Percentiles rank a stretch among this genome's conserved stretches.
These are phyloP conservation scores for Apiotrichum gamsii DNA, from an alignment of 1,284 basidiomycete species.

Conservation along the genomic window DNA sequence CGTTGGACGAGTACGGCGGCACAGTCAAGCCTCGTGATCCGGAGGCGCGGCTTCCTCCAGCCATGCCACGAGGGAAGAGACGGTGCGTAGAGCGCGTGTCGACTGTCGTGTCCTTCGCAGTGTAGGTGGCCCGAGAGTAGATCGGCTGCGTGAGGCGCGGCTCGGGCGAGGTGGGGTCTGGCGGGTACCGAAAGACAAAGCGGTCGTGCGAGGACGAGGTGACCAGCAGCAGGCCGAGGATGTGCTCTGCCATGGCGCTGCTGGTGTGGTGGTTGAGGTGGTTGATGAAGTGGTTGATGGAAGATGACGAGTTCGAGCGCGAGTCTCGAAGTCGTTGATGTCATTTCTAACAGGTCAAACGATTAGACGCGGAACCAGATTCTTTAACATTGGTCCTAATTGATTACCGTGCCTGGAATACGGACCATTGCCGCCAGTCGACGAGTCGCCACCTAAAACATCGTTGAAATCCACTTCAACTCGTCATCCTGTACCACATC, in stretches of 20 bases:
- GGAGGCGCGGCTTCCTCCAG: not conserved
- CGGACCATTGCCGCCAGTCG: too few relatives aligned
- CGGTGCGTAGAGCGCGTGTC: conserved; percentile 4
- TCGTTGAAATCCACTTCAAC: too few relatives aligned
- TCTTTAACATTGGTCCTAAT: too few relatives aligned
- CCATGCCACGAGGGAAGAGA: conserved; percentile 4
- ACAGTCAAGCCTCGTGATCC: not conserved
- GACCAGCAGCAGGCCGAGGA: conserved; percentile 44
- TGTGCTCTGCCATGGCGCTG: conserved; percentile 37
- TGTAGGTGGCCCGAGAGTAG: conserved; percentile 39
- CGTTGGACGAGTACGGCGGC: not conserved
- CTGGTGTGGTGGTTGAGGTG: not conserved
- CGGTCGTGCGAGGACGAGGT: conserved; percentile 36
- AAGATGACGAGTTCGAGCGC: not conserved
- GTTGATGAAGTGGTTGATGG: not conserved
- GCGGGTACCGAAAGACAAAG: conserved; percentile 42
- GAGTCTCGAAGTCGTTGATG: not conserved
- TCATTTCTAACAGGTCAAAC: not conserved
- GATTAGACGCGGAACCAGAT: not conserved
- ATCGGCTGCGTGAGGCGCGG: conserved; percentile 40
- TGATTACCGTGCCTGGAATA: too few relatives aligned
- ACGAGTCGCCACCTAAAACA: too few relatives aligned
- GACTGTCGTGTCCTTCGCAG: conserved; percentile 29
- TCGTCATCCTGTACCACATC: too few relatives aligned
- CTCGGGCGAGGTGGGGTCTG: conserved; percentile 39